A percentile compares a stretch with the other conserved stretches of the same genome.
These are phyloP conservation scores for Colletotrichum trifolii DNA, from an alignment of 2,329 filamentous ascomycete genomes.

Conservation along the genomic window DNA sequence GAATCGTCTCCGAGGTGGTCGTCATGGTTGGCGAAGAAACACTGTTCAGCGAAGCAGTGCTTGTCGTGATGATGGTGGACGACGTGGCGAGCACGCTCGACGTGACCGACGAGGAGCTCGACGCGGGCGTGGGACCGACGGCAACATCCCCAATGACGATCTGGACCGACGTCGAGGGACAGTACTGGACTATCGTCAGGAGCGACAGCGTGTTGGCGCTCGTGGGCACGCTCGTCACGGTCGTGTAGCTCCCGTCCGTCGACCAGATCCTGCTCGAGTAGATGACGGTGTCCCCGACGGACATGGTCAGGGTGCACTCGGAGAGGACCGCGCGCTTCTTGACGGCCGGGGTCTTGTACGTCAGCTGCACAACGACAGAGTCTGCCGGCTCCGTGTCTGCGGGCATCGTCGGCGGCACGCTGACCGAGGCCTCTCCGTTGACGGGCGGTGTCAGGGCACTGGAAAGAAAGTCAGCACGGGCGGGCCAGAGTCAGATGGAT, in stretches of 20 bases:
- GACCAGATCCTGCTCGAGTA: slow-evolving; percentile 21
- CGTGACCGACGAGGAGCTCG: background rate
- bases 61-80: background rate
- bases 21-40: too few relatives aligned
- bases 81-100: background rate
- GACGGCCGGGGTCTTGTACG: slow-evolving; percentile 4
- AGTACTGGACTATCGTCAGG: slow-evolving; percentile 22
- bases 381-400: background rate
- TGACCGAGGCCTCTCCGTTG: slow-evolving; percentile 9
- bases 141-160: slow-evolving; percentile 12
- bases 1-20: too few relatives aligned
- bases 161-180: slow-evolving; percentile 2
- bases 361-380: slow-evolving; percentile 13
- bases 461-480: background rate
- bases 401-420: background rate
- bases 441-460: slow-evolving; percentile 6
- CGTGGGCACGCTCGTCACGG: slow-evolving; percentile 23
- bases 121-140: slow-evolving; percentile 1
- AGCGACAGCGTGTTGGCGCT: background rate
- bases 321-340: slow-evolving; percentile 16
- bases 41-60: too few relatives aligned
- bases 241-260: slow-evolving; percentile 25
- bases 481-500: accelerated
- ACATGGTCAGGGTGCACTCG: slow-evolving; percentile 10
- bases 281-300: slow-evolving; percentile 9